phyloP scores from a whole-genome alignment of 2,329 filamentous ascomycete genomes.

The Fusarium pseudonygamai region DNA sequence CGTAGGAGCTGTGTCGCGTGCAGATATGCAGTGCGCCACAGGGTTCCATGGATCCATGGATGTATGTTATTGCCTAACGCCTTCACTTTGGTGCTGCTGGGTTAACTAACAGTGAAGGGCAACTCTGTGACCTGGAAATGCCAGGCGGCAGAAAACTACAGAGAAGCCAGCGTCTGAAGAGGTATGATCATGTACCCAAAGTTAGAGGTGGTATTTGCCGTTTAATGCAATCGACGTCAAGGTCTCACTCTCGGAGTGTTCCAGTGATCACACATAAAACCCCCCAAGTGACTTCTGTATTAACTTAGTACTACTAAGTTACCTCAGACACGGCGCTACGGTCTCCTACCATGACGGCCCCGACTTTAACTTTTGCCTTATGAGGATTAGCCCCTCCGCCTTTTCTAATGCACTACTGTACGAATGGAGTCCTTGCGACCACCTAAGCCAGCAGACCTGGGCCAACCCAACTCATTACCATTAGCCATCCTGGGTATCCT shows the following conservation, averaged over 20 bases:
- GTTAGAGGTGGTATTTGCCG: background rate
- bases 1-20: slow-evolving; percentile 30
- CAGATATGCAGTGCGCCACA: slow-evolving; percentile 28
- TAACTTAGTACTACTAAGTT: no score
- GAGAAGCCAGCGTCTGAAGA: background rate
- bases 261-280: slow-evolving; percentile 17
- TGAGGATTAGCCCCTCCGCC: slow-evolving; percentile 31
- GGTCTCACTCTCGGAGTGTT: slow-evolving; percentile 17
- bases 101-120: slow-evolving; percentile 2
- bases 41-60: slow-evolving; percentile 2
- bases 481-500: slow-evolving; percentile 1
- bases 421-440: slow-evolving; percentile 31
- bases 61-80: background rate
- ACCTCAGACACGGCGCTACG: slow-evolving; percentile 20
- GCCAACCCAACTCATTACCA: slow-evolving; percentile 23
- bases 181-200: background rate
- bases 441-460: slow-evolving; percentile 24
- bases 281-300: slow-evolving; percentile 5
- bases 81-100: slow-evolving; percentile 15
- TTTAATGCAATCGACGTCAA: background rate
- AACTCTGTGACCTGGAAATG: background rate
- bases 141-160: background rate
- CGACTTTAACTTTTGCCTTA: slow-evolving; percentile 24
- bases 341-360: slow-evolving; percentile 28
- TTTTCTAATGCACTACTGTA: slow-evolving; percentile 34